A percentile compares a stretch with the other conserved stretches of the same genome.
phyloP scores from a whole-genome alignment of 352 stramenopile species.

The Globisporangium rhizosaccharum region DNA sequence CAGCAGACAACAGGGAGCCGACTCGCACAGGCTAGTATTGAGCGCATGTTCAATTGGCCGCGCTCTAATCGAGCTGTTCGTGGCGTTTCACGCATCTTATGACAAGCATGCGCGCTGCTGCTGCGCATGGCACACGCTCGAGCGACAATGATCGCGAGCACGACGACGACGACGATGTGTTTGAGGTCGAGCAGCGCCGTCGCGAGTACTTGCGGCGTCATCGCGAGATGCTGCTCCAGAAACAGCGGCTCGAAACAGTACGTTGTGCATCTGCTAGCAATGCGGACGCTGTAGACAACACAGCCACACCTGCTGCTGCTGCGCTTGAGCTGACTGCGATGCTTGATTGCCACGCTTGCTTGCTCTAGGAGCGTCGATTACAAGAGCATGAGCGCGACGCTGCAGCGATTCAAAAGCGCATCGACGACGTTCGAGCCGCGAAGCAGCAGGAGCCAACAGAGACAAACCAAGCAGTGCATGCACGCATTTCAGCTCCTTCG shows the following conservation, averaged over 20 bases:
- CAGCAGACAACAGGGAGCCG: not conserved
- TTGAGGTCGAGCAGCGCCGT: conserved; percentile 34
- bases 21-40: no score
- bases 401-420: conserved; percentile 20
- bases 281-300: not conserved
- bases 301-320: not conserved
- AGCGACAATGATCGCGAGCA: conserved; percentile 1
- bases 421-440: conserved; percentile 18
- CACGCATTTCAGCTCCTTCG: not conserved
- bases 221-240: conserved; percentile 42
- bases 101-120: not conserved
- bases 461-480: not conserved
- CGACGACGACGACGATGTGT: conserved; percentile 3
- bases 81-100: conserved; percentile 2
- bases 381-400: conserved; percentile 25
- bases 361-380: conserved; percentile 24
- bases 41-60: not conserved
- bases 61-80: not conserved
- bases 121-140: not conserved
- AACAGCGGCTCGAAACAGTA: conserved; percentile 42
- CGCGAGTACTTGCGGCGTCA: conserved; percentile 39
- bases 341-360: not conserved
- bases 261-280: no score
- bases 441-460: conserved; percentile 9
- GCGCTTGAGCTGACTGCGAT: not conserved